phyloP scores from a whole-genome alignment of 2,329 filamentous ascomycete genomes.

The Fonsecaea erecta region DNA sequence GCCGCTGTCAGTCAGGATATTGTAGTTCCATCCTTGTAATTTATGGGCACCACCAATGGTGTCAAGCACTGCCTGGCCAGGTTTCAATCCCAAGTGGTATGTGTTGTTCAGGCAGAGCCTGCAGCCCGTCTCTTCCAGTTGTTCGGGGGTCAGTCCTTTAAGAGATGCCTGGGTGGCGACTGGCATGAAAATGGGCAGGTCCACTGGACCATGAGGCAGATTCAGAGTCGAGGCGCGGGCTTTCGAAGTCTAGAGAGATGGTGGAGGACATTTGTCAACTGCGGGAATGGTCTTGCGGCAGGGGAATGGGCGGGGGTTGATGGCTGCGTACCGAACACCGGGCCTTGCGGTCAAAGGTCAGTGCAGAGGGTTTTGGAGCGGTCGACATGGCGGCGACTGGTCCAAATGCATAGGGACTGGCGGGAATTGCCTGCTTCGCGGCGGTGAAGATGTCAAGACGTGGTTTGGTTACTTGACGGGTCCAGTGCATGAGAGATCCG shows the following conservation, averaged over 20 bases:
- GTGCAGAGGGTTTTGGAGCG: conserved; percentile 55
- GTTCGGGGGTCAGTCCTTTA: conserved; percentile 90
- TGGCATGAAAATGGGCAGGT: conserved; percentile 96
- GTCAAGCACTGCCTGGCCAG: conserved; percentile 86
- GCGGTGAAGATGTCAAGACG: conserved; percentile 35
- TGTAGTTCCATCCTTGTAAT: conserved; percentile 92
- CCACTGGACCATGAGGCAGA: conserved; percentile 88
- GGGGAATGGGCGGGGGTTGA: conserved; percentile 15
- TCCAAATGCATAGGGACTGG: conserved; percentile 31
- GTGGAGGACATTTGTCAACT: conserved; percentile 25
- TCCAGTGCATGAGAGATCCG: conserved; percentile 30
- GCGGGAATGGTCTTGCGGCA: conserved; percentile 3
- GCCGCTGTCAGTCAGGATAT: conserved; percentile 77
- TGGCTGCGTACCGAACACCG: conserved; percentile 72
- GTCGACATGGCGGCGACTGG: conserved; percentile 33
- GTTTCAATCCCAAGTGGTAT: conserved; percentile 93
- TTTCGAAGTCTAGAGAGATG: conserved; percentile 76
- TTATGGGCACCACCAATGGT: conserved; percentile 90
- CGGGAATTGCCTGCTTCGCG: conserved; percentile 11
- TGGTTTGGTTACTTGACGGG: conserved; percentile 19
- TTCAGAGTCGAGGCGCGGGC: conserved; percentile 86
- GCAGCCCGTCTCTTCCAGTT: conserved; percentile 87
- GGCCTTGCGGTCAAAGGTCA: conserved; percentile 77
- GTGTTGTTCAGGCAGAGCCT: conserved; percentile 96
- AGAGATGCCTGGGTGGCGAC: conserved; percentile 95